phyloP scores from a whole-genome alignment of 139 green algal genomes.

The Medakamo hakoo region DNA sequence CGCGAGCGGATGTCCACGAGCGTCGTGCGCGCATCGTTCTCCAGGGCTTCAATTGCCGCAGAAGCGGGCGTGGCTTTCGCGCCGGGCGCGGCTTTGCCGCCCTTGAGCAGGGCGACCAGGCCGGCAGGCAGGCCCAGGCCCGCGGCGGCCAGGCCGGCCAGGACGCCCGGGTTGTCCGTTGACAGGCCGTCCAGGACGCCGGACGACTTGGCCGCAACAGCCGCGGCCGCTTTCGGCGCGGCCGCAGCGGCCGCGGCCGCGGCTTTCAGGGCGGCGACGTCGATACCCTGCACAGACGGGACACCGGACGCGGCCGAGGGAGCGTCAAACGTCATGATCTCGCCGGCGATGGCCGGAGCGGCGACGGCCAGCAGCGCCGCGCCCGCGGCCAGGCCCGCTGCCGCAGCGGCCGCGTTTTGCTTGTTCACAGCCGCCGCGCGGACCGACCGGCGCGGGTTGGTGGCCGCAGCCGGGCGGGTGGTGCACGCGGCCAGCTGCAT shows the following conservation, averaged over 20 bases:
- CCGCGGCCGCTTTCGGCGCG: too few relatives aligned
- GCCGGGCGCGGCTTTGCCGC: background rate
- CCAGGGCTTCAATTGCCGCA: slow-evolving; percentile 7
- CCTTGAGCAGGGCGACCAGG: background rate
- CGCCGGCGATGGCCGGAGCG: background rate
- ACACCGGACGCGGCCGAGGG: background rate
- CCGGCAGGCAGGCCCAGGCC: background rate
- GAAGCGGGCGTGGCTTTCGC: slow-evolving; percentile 3
- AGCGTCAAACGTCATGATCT: background rate
- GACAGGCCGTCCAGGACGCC: background rate
- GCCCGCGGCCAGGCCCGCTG: too few relatives aligned
- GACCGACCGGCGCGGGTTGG: background rate
- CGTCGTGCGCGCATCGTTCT: background rate
- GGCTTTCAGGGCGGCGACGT: background rate
- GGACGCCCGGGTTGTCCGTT: background rate
- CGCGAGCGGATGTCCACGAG: slow-evolving; percentile 13
- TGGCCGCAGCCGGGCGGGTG: background rate
- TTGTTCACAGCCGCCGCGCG: too few relatives aligned
- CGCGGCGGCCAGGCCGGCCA: background rate
- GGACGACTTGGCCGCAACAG: background rate
- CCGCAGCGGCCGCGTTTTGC: too few relatives aligned
- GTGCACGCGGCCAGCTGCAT: background rate
- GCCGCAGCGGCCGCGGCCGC: too few relatives aligned
- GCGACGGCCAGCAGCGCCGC: background rate
- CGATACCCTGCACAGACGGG: too few relatives aligned